Conservation (phyloP, 2,329 filamentous ascomycete genomes). For the Stagonosporopsis chrysanthemi region DNA sequence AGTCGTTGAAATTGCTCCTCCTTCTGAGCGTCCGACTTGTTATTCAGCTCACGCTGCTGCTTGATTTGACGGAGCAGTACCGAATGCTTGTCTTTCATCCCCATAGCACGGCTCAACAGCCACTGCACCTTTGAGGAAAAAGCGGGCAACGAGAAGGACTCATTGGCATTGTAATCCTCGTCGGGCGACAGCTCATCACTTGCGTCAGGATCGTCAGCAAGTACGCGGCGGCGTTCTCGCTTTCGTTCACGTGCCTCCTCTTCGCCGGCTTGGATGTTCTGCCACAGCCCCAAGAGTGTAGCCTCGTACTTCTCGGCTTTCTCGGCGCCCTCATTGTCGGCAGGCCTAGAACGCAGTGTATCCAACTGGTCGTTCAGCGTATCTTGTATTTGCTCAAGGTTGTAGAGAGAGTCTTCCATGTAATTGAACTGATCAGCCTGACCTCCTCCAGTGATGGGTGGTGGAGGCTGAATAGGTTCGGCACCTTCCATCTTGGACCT, state of each 20-base stretch:
- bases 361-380: constrained; percentile 41
- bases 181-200: constrained; percentile 68
- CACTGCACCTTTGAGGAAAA: constrained; percentile 82
- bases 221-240: constrained; percentile 41
- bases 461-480: constrained; percentile 63
- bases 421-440: constrained; percentile 74
- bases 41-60: constrained; percentile 92
- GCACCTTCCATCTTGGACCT: constrained; percentile 60
- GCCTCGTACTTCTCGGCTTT: constrained; percentile 57
- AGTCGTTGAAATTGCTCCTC: constrained; percentile 51
- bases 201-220: constrained; percentile 64
- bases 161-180: constrained; percentile 64
- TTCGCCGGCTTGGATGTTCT: constrained; percentile 57
- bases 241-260: constrained; percentile 51
- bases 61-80: constrained; percentile 92
- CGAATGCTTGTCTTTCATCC: constrained; percentile 84
- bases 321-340: constrained; percentile 29
- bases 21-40: constrained; percentile 72
- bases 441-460: constrained; percentile 63
- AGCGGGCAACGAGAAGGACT: constrained; percentile 74
- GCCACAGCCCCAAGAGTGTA: constrained; percentile 61
- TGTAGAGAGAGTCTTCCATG: constrained; percentile 67
- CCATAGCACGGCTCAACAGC: constrained; percentile 77
- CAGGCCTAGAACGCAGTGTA: constrained; percentile 31
- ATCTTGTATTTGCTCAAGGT: constrained; percentile 47